Evolutionary conservation across 306 rosid genomes (phyloP), one percentile per base, ranked within the genome.

Genomic region (Herpetospermum pedunculosum): DNA sequence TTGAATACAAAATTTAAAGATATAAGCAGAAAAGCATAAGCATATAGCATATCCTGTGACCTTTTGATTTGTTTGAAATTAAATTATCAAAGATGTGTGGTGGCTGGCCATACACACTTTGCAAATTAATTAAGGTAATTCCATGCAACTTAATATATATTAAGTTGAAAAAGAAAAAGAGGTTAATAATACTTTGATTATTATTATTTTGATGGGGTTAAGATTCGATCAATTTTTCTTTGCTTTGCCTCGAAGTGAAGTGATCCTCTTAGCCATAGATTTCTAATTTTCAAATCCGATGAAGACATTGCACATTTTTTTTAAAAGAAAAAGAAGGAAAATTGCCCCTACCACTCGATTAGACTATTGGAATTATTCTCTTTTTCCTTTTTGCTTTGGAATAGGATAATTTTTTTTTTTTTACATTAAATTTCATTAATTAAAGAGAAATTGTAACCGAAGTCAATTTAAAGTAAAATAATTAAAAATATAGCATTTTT

Each of bases 231-330:
- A 11, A 40, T 10, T 0, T 18, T 30, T 32, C 14, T 63, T 64
- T 64, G 49, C 71, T 64, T 64, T 64, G 49, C 49, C 49, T 64
- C 48, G 6, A 64, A 64, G 71, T 64, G 6, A 64, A 64, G 71
- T 64, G 30, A 64, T 38, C 49, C 49, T 18, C n/a, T 26, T 60
- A 18, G 44, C 26, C 69, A 60, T 15, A 32, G 34, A 6, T 32
- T 34, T 2, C 4, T 12, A 1, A n/a, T 37, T 63, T 63, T 63
- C 18, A n/a, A 64, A 64, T 64, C 30, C 1, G 71, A 64, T 38
- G 38, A 64, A 4, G 48, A 64, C 49, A 64, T 10, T n/a, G 4
- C 49, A 64, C 71, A 8, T 18, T 16, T 16, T 21, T 9, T 2
- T 64, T 37, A 21, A n/a, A 11, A 63, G 19, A 18, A 32, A 60